Conservation (phyloP, 768 basidiomycete species). For the Amanita brunnescens region DNA sequence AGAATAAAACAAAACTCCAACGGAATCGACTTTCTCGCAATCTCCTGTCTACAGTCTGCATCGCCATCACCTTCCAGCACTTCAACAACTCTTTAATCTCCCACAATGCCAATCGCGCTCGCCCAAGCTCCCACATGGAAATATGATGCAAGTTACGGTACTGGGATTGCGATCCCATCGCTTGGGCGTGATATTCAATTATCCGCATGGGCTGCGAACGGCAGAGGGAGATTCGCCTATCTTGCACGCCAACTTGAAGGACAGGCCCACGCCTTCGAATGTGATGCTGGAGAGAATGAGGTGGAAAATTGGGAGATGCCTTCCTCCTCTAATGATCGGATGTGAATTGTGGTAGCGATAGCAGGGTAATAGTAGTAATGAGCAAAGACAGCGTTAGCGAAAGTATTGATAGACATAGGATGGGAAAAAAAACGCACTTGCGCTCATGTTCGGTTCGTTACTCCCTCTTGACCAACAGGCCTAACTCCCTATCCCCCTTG, state of each 20-base stretch:
- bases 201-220: slow-evolving; percentile 69
- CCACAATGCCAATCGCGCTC: slow-evolving; percentile 68
- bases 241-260: slow-evolving; percentile 58
- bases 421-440: slow-evolving; percentile 29
- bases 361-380: no score
- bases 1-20: slow-evolving; percentile 39
- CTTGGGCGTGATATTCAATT: slow-evolving; percentile 62
- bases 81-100: slow-evolving; percentile 46
- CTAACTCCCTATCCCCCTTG: slow-evolving; percentile 70
- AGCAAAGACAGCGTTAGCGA: no score
- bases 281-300: slow-evolving; percentile 75
- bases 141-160: slow-evolving; percentile 74
- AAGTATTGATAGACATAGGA: not conserved
- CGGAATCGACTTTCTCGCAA: slow-evolving; percentile 64
- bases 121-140: slow-evolving; percentile 82
- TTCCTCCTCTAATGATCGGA: slow-evolving; percentile 48
- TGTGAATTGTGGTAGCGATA: no score
- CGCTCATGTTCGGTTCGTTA: slow-evolving; percentile 37
- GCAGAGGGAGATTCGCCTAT: slow-evolving; percentile 76
- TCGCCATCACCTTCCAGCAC: slow-evolving; percentile 67
- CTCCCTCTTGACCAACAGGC: slow-evolving; percentile 48
- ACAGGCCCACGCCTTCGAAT: slow-evolving; percentile 69
- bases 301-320: slow-evolving; percentile 92
- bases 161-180: slow-evolving; percentile 52
- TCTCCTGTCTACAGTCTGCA: slow-evolving; percentile 79